These are phyloP conservation scores for Podosphaera xanthii DNA, from an alignment of 2,329 filamentous ascomycete species.

Conservation along the genomic window DNA sequence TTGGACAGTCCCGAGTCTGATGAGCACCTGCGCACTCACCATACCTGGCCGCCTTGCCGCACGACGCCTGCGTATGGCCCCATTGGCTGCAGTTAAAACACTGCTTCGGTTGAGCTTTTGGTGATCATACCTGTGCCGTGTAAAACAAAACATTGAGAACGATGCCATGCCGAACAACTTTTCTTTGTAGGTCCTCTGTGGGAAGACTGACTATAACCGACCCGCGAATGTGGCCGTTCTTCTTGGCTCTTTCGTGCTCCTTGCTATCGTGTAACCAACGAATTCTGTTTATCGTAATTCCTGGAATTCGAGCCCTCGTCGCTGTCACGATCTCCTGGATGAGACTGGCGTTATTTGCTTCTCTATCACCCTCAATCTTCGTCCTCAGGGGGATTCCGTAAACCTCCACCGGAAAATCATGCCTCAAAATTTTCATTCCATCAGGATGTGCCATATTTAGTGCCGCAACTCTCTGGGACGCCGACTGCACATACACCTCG, in stretches of 20 bases:
- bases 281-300: no score
- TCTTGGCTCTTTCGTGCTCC: not conserved
- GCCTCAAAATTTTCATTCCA: not conserved
- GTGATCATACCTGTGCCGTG: not conserved
- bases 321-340: not conserved
- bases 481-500: no score
- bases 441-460: not conserved
- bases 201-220: not conserved
- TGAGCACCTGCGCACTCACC: no score
- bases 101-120: no score
- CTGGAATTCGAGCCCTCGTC: no score
- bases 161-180: not conserved
- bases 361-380: not conserved
- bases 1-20: no score
- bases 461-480: not conserved
- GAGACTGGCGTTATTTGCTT: not conserved
- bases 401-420: not conserved
- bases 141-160: not conserved
- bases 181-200: not conserved
- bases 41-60: no score
- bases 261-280: not conserved
- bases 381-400: not conserved
- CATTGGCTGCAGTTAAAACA: no score
- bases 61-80: no score
- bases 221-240: not conserved